Conservation (phyloP, 768 basidiomycete genomes). For the Suillus paluster region DNA sequence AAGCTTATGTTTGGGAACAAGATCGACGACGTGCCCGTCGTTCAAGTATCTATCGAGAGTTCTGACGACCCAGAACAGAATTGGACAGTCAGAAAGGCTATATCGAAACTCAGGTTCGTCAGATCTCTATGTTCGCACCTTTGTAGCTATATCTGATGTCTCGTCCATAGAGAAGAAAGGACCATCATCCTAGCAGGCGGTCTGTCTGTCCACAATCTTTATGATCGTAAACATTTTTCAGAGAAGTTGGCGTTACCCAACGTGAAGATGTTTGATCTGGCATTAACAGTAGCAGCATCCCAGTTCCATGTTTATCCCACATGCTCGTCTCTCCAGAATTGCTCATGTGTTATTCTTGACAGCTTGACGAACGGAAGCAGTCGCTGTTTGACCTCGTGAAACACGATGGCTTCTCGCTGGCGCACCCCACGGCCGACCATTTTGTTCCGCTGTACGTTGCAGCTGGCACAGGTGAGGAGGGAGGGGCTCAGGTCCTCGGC, state of each 20-base stretch:
- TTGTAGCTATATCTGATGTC: background rate
- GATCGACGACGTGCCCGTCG: conserved; percentile 64
- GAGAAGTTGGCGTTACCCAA: conserved; percentile 50
- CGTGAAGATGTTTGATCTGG: conserved; percentile 61
- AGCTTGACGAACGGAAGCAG: conserved; percentile 43
- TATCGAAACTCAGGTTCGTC: conserved; percentile 58
- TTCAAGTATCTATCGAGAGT: conserved; percentile 72
- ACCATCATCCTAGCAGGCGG: conserved; percentile 75
- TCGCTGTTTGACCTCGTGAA: conserved; percentile 57
- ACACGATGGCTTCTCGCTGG: conserved; percentile 64
- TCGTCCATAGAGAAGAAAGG: conserved; percentile 54
- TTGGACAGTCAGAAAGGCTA: conserved; percentile 65
- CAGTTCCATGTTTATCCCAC: conserved; percentile 46
- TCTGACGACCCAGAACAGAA: conserved; percentile 62
- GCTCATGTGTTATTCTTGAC: background rate
- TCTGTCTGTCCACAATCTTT: conserved; percentile 67
- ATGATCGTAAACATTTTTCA: conserved; percentile 53
- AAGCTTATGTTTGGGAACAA: conserved; percentile 75
- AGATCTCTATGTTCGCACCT: background rate
- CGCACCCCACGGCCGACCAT: conserved; percentile 81
- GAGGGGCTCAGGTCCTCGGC: conserved; percentile 50
- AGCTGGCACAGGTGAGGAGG: conserved; percentile 69
- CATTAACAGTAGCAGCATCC: conserved; percentile 57
- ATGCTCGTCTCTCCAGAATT: background rate
- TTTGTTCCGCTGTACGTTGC: conserved; percentile 83